Evolutionary conservation across 1,284 basidiomycete genomes (phyloP), one percentile per base, ranked within the genome.

Genomic region (Amylostereum areolatum): DNA sequence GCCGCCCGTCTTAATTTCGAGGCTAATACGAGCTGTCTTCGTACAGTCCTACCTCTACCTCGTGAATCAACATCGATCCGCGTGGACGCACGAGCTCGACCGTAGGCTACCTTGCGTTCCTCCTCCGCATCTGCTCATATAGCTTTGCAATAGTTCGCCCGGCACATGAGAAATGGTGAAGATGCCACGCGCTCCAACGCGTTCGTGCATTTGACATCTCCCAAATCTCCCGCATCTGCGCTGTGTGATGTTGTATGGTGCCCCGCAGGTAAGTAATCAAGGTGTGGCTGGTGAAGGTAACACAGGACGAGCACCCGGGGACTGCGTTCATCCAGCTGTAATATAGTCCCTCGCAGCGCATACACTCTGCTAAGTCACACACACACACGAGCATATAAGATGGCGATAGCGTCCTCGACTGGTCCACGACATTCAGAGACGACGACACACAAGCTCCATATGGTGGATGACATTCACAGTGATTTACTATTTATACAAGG

Each of bases 21-120:
- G 45, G 46, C 49, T 25, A 53, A 51, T 4, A 40, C 33, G 10
- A 30, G 5, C 10, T 12, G 12, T 6, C 12, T 25, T 30, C 3
- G 18, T 18, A 18, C 48, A 74, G 72, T 59, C 68, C 25, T 74
- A 75, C 50, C 57, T 72, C 28, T 70, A 70, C 55, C 64, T 75
- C 28, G 62, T 61, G 0, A 63, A 71, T 52, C 75, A 78, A 55
- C 68, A 71, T 33, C 60, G 67, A 3, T 72, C 70, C 30, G 70
- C 73, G 0, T 77, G 73, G 72, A 77, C 76, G 1, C 74, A 73
- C 68, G 75, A 78, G 58, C 62, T 78, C 48, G 75, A 78, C 52
- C 51, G 66, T 66, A 56, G 54, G 67, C 63, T 10, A 34, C 24
- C 18, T 24, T 1, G 10, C 7, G 4, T 24, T 24, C 10, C 44